phyloP scores from a whole-genome alignment of 1,284 basidiomycete genomes.

The Coriolopsis trogii region DNA sequence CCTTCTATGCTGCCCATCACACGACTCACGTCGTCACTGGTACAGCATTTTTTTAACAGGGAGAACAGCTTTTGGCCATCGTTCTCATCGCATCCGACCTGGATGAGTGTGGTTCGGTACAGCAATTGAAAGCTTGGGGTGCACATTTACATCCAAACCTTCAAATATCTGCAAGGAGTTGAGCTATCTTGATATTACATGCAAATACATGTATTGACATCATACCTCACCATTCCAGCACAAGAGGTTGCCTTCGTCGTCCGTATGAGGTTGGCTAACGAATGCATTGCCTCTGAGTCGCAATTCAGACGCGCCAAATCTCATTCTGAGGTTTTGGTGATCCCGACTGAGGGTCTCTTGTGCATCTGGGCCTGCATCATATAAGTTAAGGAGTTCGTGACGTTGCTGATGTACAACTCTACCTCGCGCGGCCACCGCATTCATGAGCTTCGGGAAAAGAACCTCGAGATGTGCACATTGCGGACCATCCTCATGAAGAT shows the following conservation, averaged over 20 bases:
- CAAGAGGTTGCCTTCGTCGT: conserved; percentile 58
- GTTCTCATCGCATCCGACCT: conserved; percentile 67
- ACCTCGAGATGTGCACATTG: conserved; percentile 25
- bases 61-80: conserved; percentile 77
- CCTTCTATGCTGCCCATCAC: conserved; percentile 78
- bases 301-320: conserved; percentile 80
- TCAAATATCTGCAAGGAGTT: conserved; percentile 64
- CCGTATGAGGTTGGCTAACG: conserved; percentile 74
- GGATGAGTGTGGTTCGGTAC: too few relatives aligned
- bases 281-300: conserved; percentile 68
- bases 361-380: conserved; percentile 62
- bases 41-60: conserved; percentile 43
- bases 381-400: too few relatives aligned
- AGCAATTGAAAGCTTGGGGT: background rate
- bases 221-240: conserved; percentile 92
- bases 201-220: conserved; percentile 9
- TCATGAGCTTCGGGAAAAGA: conserved; percentile 40
- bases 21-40: conserved; percentile 46
- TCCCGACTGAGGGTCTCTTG: conserved; percentile 37
- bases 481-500: background rate
- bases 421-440: conserved; percentile 57
- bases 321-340: conserved; percentile 34
- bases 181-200: background rate
- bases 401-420: background rate
- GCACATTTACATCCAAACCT: conserved; percentile 59